These are phyloP conservation scores for Fusarium stilboides DNA, from an alignment of 2,329 filamentous ascomycete species.

Conservation along the genomic window DNA sequence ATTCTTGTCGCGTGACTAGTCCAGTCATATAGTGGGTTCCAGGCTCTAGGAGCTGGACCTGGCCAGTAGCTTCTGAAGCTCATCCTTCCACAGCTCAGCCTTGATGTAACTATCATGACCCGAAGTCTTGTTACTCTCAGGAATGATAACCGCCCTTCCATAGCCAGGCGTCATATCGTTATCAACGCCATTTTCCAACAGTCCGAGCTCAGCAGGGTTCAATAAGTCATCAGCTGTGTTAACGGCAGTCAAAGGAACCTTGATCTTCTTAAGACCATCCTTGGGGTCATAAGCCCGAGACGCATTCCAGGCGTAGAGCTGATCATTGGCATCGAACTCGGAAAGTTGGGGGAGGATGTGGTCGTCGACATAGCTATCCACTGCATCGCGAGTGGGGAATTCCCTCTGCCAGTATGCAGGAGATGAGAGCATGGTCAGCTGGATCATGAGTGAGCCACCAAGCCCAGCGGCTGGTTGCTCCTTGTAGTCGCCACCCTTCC, in stretches of 20 bases:
- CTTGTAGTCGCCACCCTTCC: slow-evolving; percentile 17
- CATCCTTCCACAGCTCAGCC: slow-evolving; percentile 31
- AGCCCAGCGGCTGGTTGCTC: slow-evolving; percentile 10
- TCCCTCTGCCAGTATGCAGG: slow-evolving; percentile 24
- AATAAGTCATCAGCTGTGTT: slow-evolving; percentile 37
- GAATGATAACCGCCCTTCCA: not conserved
- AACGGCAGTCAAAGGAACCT: slow-evolving; percentile 23
- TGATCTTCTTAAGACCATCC: slow-evolving; percentile 7
- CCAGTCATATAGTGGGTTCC: rapidly evolving
- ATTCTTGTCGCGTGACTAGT: too few relatives aligned
- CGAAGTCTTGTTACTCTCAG: slow-evolving; percentile 18
- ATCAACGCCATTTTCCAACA: slow-evolving; percentile 8
- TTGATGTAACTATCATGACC: slow-evolving; percentile 35
- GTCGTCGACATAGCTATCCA: slow-evolving; percentile 19
- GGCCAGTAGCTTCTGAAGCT: slow-evolving; percentile 10
- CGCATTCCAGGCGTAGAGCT: slow-evolving; percentile 32
- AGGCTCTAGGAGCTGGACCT: not conserved
- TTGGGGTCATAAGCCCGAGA: slow-evolving; percentile 20
- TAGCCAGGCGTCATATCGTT: slow-evolving; percentile 23
- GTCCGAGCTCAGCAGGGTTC: slow-evolving; percentile 20
- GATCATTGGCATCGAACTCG: slow-evolving; percentile 26
- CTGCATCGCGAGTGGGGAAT: slow-evolving; percentile 12
- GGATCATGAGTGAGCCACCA: slow-evolving; percentile 17
- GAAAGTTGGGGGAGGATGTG: slow-evolving; percentile 3
- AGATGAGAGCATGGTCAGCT: slow-evolving; percentile 26